Evolutionary conservation across 805 yeast genomes (phyloP), one percentile per base, ranked within the genome.

Genomic region (Candida michaelii): DNA sequence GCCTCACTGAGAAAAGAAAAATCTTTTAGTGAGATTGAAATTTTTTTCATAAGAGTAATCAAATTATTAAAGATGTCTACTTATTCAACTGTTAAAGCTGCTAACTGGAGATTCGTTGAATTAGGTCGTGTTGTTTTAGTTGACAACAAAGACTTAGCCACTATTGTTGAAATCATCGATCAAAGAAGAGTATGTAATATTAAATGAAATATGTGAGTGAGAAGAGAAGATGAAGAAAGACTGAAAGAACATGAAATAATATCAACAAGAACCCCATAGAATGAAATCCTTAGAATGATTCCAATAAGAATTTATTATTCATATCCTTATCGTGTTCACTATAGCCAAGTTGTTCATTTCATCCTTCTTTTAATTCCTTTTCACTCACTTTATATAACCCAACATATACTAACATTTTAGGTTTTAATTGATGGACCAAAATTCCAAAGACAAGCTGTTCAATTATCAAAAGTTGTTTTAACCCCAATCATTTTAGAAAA

Each of bases 51-150:
- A 30, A 13, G 21, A 34, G 24, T 17, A 30, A 41, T 25, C 14
- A 24, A 38, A 40, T 27, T 32, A 44, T 17, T 25, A 25, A 24
- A 36, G 49, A 63, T 64, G 67, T 63, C 69, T 49, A 39, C 42
- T 18, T 52, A 58, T 55, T 53, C 89, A 70, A 74, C 85, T 71
- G 93, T 93, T 74, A 85, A 88, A 80, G 87, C 96, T 73, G 80
- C 96, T 74, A 87, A 87, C 91, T 93, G 98, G 98, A 89, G 97
- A 87, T 83, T 82, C 70, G 99, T 93, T 74, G 97, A 91, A 83
- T 87, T 90, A 71, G 99, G 99, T 75, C 96, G 99, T 81, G 87
- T 93, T 71, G 96, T 90, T 73, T 85, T 91, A 69, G 71, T 91
- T 71, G 58, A 68, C 71, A 80, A 82, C 84, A 80, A 84, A 75